Base-by-base conservation (phyloP, 495 filamentous ascomycete genomes). In the Cenococcum geophilum region DNA sequence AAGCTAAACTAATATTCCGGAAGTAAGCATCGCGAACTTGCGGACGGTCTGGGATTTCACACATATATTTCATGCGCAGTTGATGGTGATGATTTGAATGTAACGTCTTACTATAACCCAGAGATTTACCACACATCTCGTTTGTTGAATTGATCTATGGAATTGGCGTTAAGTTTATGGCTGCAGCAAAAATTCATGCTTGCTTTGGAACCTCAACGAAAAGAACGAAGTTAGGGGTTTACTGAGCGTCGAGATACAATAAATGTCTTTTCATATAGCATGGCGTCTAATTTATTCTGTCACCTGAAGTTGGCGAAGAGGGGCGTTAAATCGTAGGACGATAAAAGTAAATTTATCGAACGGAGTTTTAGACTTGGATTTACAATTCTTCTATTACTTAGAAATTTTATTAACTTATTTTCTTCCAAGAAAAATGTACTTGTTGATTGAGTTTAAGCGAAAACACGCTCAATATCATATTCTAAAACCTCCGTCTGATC, bases 21-120 rank as follows among this genome's bases (percentile, higher is more conserved):
- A 52, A 62, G 59, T 45, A 42, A 36, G 21, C 58, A 61, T 32
- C 58, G 58, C 10, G 23, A 11, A 16, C 49, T 61, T 9, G 49
- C 37, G 22, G 49, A 61, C 14, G 58, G 50, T 8, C 50, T 55
- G 11, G 58, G 58, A 11, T 61, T 61, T 32, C 58, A 61, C 11
- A 61, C 58, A 22, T 61, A 61, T 49, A 23, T 61, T 22, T 61
- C 58, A 1, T 50, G 48, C 16, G 48, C 27, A 4, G 18, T 61
- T n/a, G n/a, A 23, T 11, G 49, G 49, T 34, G 49, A 48, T 12
- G 48, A 43, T 22, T 36, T 61, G 14, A 35, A 50, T 25, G 58
- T 61, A 4, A 55, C 58, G 1, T 45, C 58, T 21, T 61, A 61
- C 37, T 27, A 55, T 9, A 36, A 55, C 9, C 58, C 58, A 16